phyloP scores from a whole-genome alignment of 2,329 filamentous ascomycete genomes.

The Fusarium phyllophilum region DNA sequence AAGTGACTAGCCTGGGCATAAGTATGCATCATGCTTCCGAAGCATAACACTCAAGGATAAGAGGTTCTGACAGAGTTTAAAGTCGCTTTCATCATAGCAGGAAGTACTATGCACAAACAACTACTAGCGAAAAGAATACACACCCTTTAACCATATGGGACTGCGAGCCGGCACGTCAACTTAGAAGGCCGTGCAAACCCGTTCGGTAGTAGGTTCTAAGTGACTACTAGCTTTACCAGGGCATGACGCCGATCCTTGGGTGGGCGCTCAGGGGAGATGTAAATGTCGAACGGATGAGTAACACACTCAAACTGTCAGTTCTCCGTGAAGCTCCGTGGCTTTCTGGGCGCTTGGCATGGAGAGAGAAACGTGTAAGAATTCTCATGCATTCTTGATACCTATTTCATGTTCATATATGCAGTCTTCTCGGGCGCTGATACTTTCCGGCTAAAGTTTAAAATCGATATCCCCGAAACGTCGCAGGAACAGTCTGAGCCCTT shows the following conservation, averaged over 20 bases:
- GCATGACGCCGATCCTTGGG: neutral
- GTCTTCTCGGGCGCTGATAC: neutral
- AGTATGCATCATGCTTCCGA: neutral
- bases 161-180: neutral
- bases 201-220: neutral
- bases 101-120: neutral
- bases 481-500: neutral
- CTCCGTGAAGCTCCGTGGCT: neutral
- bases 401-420: neutral
- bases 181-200: rapidly evolving
- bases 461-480: neutral
- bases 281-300: neutral
- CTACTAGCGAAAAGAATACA: no score
- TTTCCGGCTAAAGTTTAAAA: neutral
- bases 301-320: neutral
- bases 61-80: neutral
- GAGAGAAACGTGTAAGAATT: neutral
- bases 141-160: neutral
- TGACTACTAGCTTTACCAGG: neutral
- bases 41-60: rapidly evolving
- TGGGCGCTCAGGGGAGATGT: neutral
- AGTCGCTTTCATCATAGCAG: neutral
- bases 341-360: neutral
- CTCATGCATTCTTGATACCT: neutral
- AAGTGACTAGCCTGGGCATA: neutral